Evolutionary conservation across 1,284 basidiomycete species (phyloP).

Genomic region (Austropuccinia psidii): DNA sequence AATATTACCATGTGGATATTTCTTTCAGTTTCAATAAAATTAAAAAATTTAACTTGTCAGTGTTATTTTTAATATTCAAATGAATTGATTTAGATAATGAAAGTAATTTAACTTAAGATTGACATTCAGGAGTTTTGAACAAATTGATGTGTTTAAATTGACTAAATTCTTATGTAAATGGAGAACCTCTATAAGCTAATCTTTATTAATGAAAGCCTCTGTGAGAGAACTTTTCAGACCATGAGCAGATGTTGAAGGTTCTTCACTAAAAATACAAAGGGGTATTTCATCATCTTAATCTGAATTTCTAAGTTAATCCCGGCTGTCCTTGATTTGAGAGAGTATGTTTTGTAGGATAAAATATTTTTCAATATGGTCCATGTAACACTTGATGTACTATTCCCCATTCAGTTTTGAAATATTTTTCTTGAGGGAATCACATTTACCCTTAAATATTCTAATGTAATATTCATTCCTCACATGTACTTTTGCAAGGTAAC

Average conservation of each 20-base stretch:
- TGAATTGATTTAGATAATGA: too few relatives aligned
- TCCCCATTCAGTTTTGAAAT: neutral
- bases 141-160: too few relatives aligned
- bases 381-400: neutral
- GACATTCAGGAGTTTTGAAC: too few relatives aligned
- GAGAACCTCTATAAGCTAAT: neutral
- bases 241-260: neutral
- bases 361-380: neutral
- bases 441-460: neutral
- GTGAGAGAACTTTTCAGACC: neutral
- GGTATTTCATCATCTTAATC: neutral
- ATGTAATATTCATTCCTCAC: neutral
- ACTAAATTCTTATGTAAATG: too few relatives aligned
- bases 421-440: neutral
- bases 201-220: neutral
- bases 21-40: too few relatives aligned
- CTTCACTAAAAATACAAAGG: neutral
- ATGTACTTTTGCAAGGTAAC: neutral
- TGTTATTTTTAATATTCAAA: too few relatives aligned
- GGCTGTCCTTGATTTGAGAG: neutral
- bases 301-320: neutral
- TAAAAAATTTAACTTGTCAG: too few relatives aligned
- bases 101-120: too few relatives aligned
- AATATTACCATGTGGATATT: too few relatives aligned
- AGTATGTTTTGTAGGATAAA: conserved; percentile 10